phyloP scores from a whole-genome alignment of 371 early-diverging fungal species.

The Dichotomocladium elegans region DNA sequence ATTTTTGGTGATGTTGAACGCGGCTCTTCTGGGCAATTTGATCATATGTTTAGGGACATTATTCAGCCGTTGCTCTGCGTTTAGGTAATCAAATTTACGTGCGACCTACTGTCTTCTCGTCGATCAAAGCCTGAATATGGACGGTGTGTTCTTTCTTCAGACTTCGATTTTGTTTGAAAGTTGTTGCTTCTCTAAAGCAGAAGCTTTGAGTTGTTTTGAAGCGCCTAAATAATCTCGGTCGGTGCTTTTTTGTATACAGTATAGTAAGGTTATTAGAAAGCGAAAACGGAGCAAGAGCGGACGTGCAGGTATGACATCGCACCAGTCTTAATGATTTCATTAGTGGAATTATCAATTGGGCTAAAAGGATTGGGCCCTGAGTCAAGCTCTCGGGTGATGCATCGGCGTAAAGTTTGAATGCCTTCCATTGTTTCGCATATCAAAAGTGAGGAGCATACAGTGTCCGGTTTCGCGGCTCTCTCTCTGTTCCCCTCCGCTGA shows the following conservation, averaged over 20 bases:
- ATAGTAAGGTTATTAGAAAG: not conserved
- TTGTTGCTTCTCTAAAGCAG: slow-evolving; percentile 1
- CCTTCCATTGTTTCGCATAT: no score
- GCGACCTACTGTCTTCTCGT: slow-evolving; percentile 6
- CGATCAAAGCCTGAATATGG: not conserved
- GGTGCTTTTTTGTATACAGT: not conserved
- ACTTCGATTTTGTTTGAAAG: not conserved
- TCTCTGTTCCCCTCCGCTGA: no score
- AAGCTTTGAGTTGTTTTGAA: not conserved
- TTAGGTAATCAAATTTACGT: not conserved
- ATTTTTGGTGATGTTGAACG: slow-evolving; percentile 9
- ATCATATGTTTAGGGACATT: not conserved
- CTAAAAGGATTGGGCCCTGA: not conserved
- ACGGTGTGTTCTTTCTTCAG: not conserved
- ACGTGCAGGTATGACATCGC: not conserved
- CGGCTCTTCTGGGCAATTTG: slow-evolving; percentile 15
- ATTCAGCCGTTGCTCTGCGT: not conserved
- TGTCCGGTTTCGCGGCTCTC: no score
- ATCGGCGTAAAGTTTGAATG: not conserved
- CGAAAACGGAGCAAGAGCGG: no score
- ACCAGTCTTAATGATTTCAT: slow-evolving; percentile 1
- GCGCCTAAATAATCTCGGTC: not conserved
- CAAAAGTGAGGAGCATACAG: no score
- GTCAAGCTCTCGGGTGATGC: slow-evolving; percentile 1
- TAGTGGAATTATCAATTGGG: not conserved